Conservation (phyloP, 495 filamentous ascomycete genomes). For the Penicillium cataractarum region DNA sequence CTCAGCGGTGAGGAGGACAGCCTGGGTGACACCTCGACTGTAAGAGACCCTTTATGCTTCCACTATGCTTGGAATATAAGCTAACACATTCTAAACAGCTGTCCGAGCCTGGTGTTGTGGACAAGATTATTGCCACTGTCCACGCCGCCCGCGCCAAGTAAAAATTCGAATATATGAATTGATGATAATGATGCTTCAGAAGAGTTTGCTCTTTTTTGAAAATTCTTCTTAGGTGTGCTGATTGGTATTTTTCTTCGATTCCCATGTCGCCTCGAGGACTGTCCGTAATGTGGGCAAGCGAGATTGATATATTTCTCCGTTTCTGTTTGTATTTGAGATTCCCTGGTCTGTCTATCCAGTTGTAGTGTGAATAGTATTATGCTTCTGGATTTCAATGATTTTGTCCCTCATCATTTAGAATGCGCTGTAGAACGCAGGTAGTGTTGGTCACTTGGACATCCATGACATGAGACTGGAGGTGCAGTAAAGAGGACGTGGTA, state of each 20-base stretch:
- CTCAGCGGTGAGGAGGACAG: slow-evolving; percentile 95
- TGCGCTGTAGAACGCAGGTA: neutral
- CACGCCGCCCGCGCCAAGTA: slow-evolving; percentile 63
- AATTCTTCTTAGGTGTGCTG: slow-evolving; percentile 6
- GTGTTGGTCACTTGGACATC: neutral
- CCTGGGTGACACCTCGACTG: slow-evolving; percentile 89
- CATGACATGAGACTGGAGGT: neutral
- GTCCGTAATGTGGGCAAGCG: neutral
- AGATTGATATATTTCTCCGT: slow-evolving; percentile 14
- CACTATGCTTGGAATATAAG: slow-evolving; percentile 8
- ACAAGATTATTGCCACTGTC: slow-evolving; percentile 83
- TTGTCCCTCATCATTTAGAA: neutral
- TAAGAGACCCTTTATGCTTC: slow-evolving; percentile 49
- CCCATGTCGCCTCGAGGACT: neutral
- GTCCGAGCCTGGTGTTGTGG: slow-evolving; percentile 86
- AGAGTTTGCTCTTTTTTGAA: slow-evolving; percentile 17
- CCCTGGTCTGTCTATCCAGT: slow-evolving; percentile 23
- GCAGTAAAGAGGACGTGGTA: neutral
- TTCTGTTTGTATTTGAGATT: slow-evolving; percentile 33
- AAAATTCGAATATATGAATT: slow-evolving; percentile 22
- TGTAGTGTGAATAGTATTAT: slow-evolving; percentile 26
- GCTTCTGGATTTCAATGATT: slow-evolving; percentile 5
- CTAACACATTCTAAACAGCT: slow-evolving; percentile 62
- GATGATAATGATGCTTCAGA: slow-evolving; percentile 32
- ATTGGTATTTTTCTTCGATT: neutral